Percentiles rank a stretch among this genome's conserved stretches.
phyloP scores from a whole-genome alignment of 2,329 filamentous ascomycete genomes.

The Beauveria pseudobassiana region DNA sequence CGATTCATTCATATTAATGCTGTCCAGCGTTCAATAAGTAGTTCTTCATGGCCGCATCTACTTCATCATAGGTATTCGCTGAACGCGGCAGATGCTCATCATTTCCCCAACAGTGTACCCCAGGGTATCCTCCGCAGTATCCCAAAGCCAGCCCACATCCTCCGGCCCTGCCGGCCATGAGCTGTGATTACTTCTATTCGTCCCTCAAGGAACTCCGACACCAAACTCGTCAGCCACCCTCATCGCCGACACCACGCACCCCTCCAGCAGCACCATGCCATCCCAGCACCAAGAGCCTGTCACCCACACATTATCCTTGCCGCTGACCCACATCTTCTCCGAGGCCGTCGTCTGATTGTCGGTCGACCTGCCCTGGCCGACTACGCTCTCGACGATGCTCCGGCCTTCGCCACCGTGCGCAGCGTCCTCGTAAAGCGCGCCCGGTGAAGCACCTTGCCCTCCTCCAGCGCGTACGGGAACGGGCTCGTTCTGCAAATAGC shows the following conservation, averaged over 20 bases:
- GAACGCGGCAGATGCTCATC: neutral
- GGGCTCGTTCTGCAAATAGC: conserved; percentile 47
- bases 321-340: conserved; percentile 39
- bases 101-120: neutral
- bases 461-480: conserved; percentile 27
- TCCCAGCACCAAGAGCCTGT: conserved; percentile 58
- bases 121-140: neutral
- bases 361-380: conserved; percentile 18
- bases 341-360: neutral
- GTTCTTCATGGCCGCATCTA: too few relatives aligned
- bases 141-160: neutral
- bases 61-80: neutral
- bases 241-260: conserved; percentile 52
- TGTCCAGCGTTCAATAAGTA: too few relatives aligned
- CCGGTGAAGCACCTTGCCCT: conserved; percentile 32
- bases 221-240: conserved; percentile 44
- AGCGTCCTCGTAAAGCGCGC: conserved; percentile 46
- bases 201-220: conserved; percentile 33
- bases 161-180: neutral
- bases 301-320: conserved; percentile 46
- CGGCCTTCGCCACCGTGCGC: conserved; percentile 41
- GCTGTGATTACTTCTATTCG: neutral
- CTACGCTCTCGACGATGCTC: conserved; percentile 38
- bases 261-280: conserved; percentile 55
- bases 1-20: too few relatives aligned